Percentiles rank a stretch among this genome's conserved stretches.
These are phyloP conservation scores for Fusarium robinianum DNA, from an alignment of 2,329 filamentous ascomycete species.

Conservation along the genomic window DNA sequence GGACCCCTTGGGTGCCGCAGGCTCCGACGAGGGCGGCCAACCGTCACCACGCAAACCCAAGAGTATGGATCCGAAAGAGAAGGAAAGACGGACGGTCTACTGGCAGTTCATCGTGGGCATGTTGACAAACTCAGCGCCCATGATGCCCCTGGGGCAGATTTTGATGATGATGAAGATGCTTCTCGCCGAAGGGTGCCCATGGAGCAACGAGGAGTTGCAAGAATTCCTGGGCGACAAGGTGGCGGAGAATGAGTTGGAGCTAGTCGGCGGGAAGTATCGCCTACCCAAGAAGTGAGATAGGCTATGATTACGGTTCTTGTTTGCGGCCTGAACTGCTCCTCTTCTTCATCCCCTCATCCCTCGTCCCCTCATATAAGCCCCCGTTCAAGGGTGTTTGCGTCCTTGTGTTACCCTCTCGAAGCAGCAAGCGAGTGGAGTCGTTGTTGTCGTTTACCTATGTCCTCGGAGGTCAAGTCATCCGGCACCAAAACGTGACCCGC, in stretches of 20 bases:
- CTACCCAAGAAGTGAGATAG: slow-evolving; percentile 59
- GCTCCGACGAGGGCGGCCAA: slow-evolving; percentile 36
- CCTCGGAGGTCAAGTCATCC: slow-evolving; percentile 14
- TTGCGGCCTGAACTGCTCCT: slow-evolving; percentile 3
- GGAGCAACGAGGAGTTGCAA: slow-evolving; percentile 84
- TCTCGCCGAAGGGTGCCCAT: slow-evolving; percentile 84
- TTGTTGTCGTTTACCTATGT: slow-evolving; percentile 12
- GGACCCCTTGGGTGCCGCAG: slow-evolving; percentile 36
- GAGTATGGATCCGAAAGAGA: slow-evolving; percentile 66
- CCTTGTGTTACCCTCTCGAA: slow-evolving; percentile 21
- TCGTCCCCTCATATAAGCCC: no score
- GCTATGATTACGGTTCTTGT: slow-evolving; percentile 2
- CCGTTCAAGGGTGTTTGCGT: slow-evolving; percentile 15
- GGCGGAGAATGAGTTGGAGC: slow-evolving; percentile 69
- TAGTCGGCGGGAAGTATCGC: slow-evolving; percentile 72
- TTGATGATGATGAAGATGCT: slow-evolving; percentile 95
- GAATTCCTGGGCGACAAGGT: slow-evolving; percentile 82
- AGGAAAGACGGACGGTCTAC: slow-evolving; percentile 68
- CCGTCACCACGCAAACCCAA: slow-evolving; percentile 56
- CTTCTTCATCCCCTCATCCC: slow-evolving; percentile 3
- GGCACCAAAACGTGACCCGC: slow-evolving; percentile 6
- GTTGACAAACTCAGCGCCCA: slow-evolving; percentile 84
- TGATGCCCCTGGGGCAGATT: slow-evolving; percentile 81
- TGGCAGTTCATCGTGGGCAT: slow-evolving; percentile 93
- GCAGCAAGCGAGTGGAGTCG: slow-evolving; percentile 10